Percentiles rank a stretch among this genome's conserved stretches.
These are phyloP conservation scores for Schizothecium vesticola DNA, from an alignment of 495 filamentous ascomycete species.

Conservation along the genomic window DNA sequence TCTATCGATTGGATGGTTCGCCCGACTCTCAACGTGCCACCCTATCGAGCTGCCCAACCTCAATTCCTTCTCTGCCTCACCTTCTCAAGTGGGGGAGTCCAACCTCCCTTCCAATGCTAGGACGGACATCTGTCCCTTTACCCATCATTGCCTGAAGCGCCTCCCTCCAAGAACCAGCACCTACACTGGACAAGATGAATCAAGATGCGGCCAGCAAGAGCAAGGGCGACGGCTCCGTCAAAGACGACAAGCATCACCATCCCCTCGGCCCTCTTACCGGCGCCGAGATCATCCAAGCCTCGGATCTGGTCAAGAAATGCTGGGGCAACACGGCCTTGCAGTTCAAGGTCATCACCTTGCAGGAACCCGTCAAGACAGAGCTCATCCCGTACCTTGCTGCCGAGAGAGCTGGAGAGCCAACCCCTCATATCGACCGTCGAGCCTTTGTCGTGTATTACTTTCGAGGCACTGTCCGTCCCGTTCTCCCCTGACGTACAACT, in stretches of 20 bases:
- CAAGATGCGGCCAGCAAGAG: conserved; percentile 1
- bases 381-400: conserved; percentile 41
- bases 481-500: background rate
- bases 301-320: background rate
- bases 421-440: conserved; percentile 36
- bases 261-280: background rate
- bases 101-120: background rate
- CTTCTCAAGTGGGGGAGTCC: background rate
- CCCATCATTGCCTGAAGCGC: conserved; percentile 44
- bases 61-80: background rate
- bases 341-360: conserved; percentile 58
- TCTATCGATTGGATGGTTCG: background rate
- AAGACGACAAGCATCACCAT: background rate
- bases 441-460: conserved; percentile 52
- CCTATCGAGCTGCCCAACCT: background rate
- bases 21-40: background rate
- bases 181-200: conserved; percentile 44
- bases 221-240: too few species aligned
- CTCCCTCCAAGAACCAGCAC: conserved; percentile 38
- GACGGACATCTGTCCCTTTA: background rate
- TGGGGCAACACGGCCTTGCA: conserved; percentile 36
- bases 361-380: conserved; percentile 55
- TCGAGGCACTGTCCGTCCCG: conserved; percentile 49
- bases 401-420: background rate
- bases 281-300: background rate